phyloP scores from a whole-genome alignment of 2,329 filamentous ascomycete species.

The Sporothrix mexicana region DNA sequence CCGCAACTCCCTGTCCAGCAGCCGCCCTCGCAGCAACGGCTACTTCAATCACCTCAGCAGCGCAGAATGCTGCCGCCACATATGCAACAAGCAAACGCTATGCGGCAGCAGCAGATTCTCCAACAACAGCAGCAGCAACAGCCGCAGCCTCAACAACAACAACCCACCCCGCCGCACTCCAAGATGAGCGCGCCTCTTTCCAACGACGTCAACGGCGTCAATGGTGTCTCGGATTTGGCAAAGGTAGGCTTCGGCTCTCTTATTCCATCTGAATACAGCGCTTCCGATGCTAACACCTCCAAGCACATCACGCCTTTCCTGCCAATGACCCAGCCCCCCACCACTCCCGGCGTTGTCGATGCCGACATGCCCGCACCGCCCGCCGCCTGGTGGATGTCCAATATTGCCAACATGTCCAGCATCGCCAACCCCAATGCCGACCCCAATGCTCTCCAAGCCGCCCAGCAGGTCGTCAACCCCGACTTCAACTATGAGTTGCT shows the following conservation, averaged over 20 bases:
- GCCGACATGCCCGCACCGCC: slow-evolving; percentile 32
- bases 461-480: slow-evolving; percentile 33
- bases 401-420: slow-evolving; percentile 39
- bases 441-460: slow-evolving; percentile 29
- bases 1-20: neutral
- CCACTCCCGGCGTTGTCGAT: slow-evolving; percentile 22
- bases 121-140: slow-evolving; percentile 18
- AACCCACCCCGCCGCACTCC: neutral
- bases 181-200: neutral
- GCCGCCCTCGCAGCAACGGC: neutral
- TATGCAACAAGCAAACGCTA: slow-evolving; percentile 21
- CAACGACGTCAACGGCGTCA: neutral
- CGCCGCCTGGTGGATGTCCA: slow-evolving; percentile 42
- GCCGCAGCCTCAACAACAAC: neutral
- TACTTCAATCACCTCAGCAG: neutral
- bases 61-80: slow-evolving; percentile 14
- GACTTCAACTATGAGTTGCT: slow-evolving; percentile 40
- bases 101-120: slow-evolving; percentile 3
- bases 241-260: slow-evolving; percentile 15
- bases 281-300: slow-evolving; percentile 1
- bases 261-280: neutral
- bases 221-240: slow-evolving; percentile 26
- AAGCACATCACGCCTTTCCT: slow-evolving; percentile 37
- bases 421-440: slow-evolving; percentile 35
- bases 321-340: slow-evolving; percentile 34